A percentile compares a stretch with the other conserved stretches of the same genome.
These are phyloP conservation scores for Aspergillus steynii DNA, from an alignment of 495 filamentous ascomycete species.

Conservation along the genomic window DNA sequence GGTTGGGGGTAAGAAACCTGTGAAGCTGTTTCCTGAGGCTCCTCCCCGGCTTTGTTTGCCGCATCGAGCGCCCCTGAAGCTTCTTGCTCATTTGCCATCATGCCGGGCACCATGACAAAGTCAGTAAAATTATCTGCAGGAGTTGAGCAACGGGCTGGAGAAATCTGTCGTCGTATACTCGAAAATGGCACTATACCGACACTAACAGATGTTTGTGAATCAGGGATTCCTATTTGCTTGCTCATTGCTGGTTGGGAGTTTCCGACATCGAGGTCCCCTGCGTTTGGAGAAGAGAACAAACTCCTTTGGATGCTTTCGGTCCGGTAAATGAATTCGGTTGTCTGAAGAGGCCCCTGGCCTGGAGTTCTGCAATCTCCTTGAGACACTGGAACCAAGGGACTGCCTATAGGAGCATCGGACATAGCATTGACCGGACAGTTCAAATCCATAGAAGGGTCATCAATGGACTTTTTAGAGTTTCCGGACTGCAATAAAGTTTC, in stretches of 20 bases:
- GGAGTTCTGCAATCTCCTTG: neutral
- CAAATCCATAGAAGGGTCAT: neutral
- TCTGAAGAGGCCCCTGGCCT: conserved; percentile 12
- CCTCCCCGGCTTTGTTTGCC: neutral
- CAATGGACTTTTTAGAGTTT: conserved; percentile 1
- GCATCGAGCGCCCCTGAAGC: neutral
- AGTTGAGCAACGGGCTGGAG: conserved; percentile 10
- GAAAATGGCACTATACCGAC: conserved; percentile 31
- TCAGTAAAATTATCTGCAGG: conserved; percentile 28
- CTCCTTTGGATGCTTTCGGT: conserved; percentile 14
- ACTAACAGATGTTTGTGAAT: conserved; percentile 4
- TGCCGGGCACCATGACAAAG: conserved; percentile 32
- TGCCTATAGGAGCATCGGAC: neutral
- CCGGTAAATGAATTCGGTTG: conserved; percentile 22
- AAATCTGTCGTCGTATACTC: conserved; percentile 21
- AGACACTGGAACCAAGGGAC: neutral
- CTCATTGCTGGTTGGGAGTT: conserved; percentile 1
- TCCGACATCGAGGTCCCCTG: too few relatives aligned
- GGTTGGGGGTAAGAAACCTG: neutral
- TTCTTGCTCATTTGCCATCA: conserved; percentile 19
- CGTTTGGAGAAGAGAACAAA: conserved; percentile 2
- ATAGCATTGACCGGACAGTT: neutral
- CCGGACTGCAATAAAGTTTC: conserved; percentile 17
- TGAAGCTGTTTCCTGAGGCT: neutral
- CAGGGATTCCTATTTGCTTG: conserved; percentile 2